phyloP scores from a whole-genome alignment of 2,329 filamentous ascomycete species.

The Epicoccum sorghinum region DNA sequence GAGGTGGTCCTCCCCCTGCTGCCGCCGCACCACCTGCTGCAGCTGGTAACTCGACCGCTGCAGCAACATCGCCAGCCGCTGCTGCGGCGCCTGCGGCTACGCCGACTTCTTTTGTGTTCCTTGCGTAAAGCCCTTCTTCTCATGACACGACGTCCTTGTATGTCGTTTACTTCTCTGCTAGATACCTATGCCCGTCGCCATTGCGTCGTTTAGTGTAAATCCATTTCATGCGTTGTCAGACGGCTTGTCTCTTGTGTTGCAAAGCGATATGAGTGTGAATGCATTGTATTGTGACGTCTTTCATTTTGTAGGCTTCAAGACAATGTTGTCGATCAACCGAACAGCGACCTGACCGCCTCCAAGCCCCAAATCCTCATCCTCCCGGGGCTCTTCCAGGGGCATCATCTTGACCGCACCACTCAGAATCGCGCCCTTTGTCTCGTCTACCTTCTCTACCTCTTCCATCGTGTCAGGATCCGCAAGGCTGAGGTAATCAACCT shows the following conservation, averaged over 20 bases:
- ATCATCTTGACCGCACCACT: constrained; percentile 92
- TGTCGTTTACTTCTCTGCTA: background rate
- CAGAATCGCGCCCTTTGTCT: constrained; percentile 75
- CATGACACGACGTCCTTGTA: too few species aligned
- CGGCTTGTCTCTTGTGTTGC: too few species aligned
- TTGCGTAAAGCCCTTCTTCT: background rate
- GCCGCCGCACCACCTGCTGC: constrained; percentile 11
- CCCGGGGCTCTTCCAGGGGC: constrained; percentile 71
- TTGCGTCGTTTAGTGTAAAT: too few species aligned
- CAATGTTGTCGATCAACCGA: constrained; percentile 91
- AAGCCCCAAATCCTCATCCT: constrained; percentile 72
- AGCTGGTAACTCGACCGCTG: background rate
- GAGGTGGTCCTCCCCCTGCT: constrained; percentile 23
- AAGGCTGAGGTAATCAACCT: constrained; percentile 91
- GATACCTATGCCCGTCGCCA: background rate
- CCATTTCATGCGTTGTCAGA: too few species aligned
- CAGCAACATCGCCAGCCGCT: background rate
- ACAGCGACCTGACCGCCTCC: constrained; percentile 78
- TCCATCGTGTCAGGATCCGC: constrained; percentile 84
- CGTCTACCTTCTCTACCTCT: constrained; percentile 76
- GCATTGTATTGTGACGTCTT: too few species aligned
- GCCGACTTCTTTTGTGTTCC: constrained; percentile 14
- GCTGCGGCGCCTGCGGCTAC: background rate
- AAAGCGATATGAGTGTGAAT: too few species aligned
- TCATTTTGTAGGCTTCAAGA: constrained; percentile 51